Conservation (phyloP, 2,329 filamentous ascomycete species). For the Fusarium sp. region DNA sequence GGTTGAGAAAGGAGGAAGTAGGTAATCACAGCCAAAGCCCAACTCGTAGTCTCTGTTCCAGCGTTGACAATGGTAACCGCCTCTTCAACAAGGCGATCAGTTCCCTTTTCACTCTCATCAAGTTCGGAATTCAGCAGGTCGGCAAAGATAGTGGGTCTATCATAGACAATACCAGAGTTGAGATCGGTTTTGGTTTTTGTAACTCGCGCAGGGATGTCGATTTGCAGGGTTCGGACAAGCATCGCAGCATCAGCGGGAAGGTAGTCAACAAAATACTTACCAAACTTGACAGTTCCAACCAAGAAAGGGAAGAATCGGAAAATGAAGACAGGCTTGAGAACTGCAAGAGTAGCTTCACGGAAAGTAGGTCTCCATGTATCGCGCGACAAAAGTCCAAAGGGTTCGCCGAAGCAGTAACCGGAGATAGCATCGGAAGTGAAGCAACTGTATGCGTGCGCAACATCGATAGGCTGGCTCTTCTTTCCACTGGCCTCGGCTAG, state of each 20-base stretch:
- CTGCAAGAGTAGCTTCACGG: conserved; percentile 20
- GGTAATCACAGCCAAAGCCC: conserved; percentile 21
- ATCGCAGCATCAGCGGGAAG: not conserved
- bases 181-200: conserved; percentile 11
- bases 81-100: not conserved
- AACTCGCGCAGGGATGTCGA: conserved; percentile 12
- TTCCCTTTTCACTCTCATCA: conserved; percentile 4
- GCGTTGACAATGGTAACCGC: conserved; percentile 15
- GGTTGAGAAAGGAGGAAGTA: conserved; percentile 19
- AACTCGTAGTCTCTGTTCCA: conserved; percentile 21
- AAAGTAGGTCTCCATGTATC: conserved; percentile 14
- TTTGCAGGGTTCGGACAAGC: conserved; percentile 6
- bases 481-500: not conserved
- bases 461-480: not conserved
- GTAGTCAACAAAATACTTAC: conserved; percentile 4
- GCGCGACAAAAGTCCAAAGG: conserved; percentile 5
- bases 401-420: conserved; percentile 18
- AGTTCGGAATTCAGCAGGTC: conserved; percentile 15
- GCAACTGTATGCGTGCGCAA: conserved; percentile 17
- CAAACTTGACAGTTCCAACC: conserved; percentile 8
- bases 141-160: conserved; percentile 11
- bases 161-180: conserved; percentile 6
- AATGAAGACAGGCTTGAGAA: conserved; percentile 21
- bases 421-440: conserved; percentile 18
- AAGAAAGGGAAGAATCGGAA: conserved; percentile 15